phyloP scores from a whole-genome alignment of 2,329 filamentous ascomycete genomes.

The Alternaria longipes region DNA sequence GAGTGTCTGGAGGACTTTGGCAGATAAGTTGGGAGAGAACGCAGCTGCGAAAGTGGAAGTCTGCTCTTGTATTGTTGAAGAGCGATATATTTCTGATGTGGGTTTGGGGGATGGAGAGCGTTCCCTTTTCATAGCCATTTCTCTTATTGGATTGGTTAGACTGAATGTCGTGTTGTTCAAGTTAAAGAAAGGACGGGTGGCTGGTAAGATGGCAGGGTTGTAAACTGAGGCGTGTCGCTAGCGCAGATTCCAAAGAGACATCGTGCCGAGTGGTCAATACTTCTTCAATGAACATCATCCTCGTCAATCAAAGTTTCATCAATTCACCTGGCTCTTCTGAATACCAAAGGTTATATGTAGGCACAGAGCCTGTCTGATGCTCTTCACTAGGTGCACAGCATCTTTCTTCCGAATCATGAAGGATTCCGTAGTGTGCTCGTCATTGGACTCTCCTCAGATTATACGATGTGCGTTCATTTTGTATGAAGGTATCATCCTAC shows the following conservation, averaged over 20 bases:
- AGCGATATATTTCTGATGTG: conserved; percentile 53
- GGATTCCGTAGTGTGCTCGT: background rate
- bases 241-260: conserved; percentile 15
- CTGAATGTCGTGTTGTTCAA: conserved; percentile 2
- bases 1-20: conserved; percentile 54
- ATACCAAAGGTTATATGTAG: background rate
- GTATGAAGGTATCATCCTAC: background rate
- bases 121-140: conserved; percentile 46
- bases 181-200: conserved; percentile 11
- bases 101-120: conserved; percentile 27
- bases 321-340: background rate
- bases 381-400: background rate
- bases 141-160: conserved; percentile 1
- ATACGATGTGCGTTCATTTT: background rate
- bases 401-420: background rate
- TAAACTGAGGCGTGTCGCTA: conserved; percentile 18
- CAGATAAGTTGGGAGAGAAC: conserved; percentile 58
- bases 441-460: background rate
- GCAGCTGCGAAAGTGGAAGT: conserved; percentile 61
- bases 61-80: conserved; percentile 59
- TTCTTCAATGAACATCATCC: conserved; percentile 9
- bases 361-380: background rate
- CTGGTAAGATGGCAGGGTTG: conserved; percentile 4
- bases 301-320: background rate
- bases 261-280: conserved; percentile 11